Conservation (phyloP, 371 early-diverging fungal genomes). For the Mucor racemosus region DNA sequence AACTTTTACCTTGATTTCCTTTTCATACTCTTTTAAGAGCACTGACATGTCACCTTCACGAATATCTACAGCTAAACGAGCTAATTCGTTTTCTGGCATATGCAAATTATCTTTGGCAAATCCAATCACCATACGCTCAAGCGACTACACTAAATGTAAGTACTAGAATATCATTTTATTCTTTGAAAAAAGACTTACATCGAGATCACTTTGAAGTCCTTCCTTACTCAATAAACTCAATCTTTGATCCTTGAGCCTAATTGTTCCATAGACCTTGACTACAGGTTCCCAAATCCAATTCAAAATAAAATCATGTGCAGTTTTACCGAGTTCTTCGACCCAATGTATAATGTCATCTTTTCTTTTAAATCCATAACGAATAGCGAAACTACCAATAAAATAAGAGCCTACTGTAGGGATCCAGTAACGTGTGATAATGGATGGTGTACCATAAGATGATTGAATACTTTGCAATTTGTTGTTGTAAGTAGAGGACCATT, state of each 20-base stretch:
- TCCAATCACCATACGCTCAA: constrained; percentile 88
- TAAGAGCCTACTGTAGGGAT: constrained; percentile 52
- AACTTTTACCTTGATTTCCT: constrained; percentile 65
- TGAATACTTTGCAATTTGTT: constrained; percentile 23
- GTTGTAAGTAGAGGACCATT: constrained; percentile 20
- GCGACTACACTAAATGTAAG: constrained; percentile 51
- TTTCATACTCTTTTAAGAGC: constrained; percentile 80
- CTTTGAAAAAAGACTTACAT: constrained; percentile 46
- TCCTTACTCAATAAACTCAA: constrained; percentile 79
- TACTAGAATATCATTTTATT: neutral
- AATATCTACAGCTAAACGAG: constrained; percentile 48
- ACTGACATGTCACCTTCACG: constrained; percentile 82
- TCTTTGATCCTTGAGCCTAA: constrained; percentile 78
- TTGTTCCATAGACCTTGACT: constrained; percentile 78
- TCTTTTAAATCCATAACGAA: constrained; percentile 48
- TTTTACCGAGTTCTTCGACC: constrained; percentile 53
- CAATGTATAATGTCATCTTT: constrained; percentile 56
- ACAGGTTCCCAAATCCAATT: constrained; percentile 88
- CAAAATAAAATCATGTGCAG: constrained; percentile 59
- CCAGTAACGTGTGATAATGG: constrained; percentile 64
- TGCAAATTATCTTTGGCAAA: constrained; percentile 74
- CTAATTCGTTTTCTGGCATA: constrained; percentile 42
- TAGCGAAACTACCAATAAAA: constrained; percentile 40
- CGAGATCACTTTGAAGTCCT: constrained; percentile 79
- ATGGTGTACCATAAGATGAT: constrained; percentile 49